Evolutionary conservation across 768 basidiomycete genomes (phyloP), one percentile per base, ranked within the genome.

Genomic region (Macrocybe gigantea): DNA sequence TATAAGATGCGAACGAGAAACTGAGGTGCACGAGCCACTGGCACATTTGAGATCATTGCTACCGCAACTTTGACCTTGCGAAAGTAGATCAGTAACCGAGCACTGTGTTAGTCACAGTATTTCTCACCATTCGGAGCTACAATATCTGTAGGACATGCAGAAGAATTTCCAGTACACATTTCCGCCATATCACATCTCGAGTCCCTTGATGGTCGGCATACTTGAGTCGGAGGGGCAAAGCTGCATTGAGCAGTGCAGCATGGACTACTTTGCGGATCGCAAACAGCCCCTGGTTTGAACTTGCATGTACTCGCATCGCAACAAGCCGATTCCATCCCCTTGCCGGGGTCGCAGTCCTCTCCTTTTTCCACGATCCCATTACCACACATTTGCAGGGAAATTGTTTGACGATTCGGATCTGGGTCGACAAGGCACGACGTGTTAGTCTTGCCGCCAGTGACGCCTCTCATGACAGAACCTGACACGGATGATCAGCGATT

Each of bases 341-440:
- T 56, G 31, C 87, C 87, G 0, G 91, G 90, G 64, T 95, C 91
- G 61, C 92, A 93, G 35, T 93, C 86, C 67, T 95, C 92, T 31
- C 88, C 91, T 1, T 56, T 62, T 60, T 89, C 88, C 44, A 88
- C 81, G 51, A 91, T 89, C 43, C 88, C 88, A 63, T 91, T 90
- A 29, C 88, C 85, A 57, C 85, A 88, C 82, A 83, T 85, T 55
- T 85, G 73, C 13, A 87, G 69, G 3, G 81, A 75, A 53, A 87
- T 78, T 6, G 70, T 73, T 49, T 71, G 59, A 37, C 65, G 64
- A 34, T 54, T 57, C 35, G 60, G 62, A 51, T 67, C 78, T 1
- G 87, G 81, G 49, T 82, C 77, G 39, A 79, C 68, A 15, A 95
- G 65, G 60, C 92, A 95, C 33, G 74, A 73, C 3, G 81, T 80